phyloP scores from a whole-genome alignment of 176 grass and related monocot species.

The Leersia perrieri region DNA sequence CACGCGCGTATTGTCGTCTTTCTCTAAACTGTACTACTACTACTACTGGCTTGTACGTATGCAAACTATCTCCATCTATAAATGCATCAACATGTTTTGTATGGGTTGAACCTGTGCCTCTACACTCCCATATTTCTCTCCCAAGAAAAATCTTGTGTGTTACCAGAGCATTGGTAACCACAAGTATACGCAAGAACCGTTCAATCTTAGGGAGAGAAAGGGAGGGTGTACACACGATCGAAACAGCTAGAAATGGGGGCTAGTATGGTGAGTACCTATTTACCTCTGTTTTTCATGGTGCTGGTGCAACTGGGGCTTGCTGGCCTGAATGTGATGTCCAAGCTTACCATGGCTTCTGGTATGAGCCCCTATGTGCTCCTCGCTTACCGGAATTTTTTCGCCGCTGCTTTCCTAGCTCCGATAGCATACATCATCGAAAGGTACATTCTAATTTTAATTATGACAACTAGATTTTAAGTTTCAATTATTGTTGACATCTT shows the following conservation, averaged over 20 bases:
- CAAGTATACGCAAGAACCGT: background rate
- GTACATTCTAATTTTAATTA: constrained; percentile 20
- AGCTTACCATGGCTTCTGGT: constrained; percentile 73
- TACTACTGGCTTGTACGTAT: too few relatives aligned
- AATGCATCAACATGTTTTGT: background rate
- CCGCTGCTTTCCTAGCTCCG: constrained; percentile 51
- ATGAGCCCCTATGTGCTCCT: constrained; percentile 87
- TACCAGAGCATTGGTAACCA: too few relatives aligned
- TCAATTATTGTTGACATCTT: background rate
- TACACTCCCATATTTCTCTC: background rate
- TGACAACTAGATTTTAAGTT: background rate
- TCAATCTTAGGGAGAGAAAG: background rate
- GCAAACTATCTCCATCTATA: background rate
- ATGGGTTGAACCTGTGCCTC: background rate
- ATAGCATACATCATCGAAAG: constrained; percentile 60
- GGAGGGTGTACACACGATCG: too few relatives aligned
- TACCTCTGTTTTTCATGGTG: background rate
- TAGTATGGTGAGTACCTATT: background rate
- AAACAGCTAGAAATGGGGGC: background rate
- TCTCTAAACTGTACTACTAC: background rate
- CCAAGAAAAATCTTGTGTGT: background rate
- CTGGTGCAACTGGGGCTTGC: background rate
- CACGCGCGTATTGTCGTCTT: too few relatives aligned
- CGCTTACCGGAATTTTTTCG: constrained; percentile 78
- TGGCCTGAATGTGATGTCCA: constrained; percentile 62